Base-by-base conservation (phyloP, 306 rosid species). In the Lablab purpureus region DNA sequence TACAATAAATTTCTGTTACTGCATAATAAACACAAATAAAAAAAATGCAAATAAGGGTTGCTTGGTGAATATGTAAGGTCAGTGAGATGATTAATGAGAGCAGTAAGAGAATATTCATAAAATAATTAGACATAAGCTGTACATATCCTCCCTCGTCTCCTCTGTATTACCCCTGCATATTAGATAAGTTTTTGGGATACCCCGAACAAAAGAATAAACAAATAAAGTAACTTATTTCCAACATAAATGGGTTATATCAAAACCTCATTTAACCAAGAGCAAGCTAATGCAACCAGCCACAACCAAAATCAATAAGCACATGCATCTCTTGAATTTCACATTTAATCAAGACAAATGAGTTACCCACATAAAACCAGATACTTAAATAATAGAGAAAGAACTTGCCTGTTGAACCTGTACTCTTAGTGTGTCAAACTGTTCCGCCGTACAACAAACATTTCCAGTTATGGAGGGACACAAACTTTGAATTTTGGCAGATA, bases 401-500 rank as follows among this genome's bases (percentile, higher is more conserved):
- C 91, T 73, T 90, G 89, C 97, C 89, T 94, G 99, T 79, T 94
- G 99, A 86, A 88, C 97, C 82, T 94, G 97, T 22, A 67, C 87
- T 52, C 99, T 86, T 80, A 92, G 76, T 47, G 97, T 94, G 45
- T 89, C 93, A 78, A 92, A 94, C 74, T 92, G 99, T 50, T 71
- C 17, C 92, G 87, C 97, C 0, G 97, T 86, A 83, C 99, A 94
- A 62, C 99, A 94, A 71, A 94, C 97, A 74, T 92, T 92, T 50
- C 94, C 97, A 41, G 83, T 88, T 74, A 91, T 79, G 63, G 93
- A 37, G 32, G 99, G 99, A 85, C 99, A 94, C 77, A 94, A 45
- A 78, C 97, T 94, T 89, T 94, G 99, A 58, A 94, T 87, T 89
- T 94, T 94, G 54, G 90, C 90, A 55, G 99, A 94, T n/a, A 92